A percentile compares a stretch with the other conserved stretches of the same genome.
Conservation (phyloP, 1,284 basidiomycete genomes). For the Ganoderma multipileum region DNA sequence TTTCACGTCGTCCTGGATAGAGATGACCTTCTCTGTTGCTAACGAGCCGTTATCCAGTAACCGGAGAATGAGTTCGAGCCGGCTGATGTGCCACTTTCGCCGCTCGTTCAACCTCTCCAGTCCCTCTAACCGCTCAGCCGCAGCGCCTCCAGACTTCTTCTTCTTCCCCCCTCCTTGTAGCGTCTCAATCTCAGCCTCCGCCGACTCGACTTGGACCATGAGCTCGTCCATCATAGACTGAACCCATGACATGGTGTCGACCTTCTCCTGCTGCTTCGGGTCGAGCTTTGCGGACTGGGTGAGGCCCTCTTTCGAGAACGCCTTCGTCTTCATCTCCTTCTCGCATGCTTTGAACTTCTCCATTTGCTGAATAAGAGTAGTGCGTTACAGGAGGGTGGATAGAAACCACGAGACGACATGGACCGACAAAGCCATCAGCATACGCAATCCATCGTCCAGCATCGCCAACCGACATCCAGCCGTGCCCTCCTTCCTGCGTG, state of each 20-base stretch:
- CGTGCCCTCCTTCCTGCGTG: conserved; percentile 24
- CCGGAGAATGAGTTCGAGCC: conserved; percentile 93
- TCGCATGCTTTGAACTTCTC: conserved; percentile 99
- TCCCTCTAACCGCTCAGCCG: conserved; percentile 79
- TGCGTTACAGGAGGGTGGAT: conserved; percentile 23
- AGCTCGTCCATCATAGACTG: conserved; percentile 92
- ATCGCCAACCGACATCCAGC: conserved; percentile 18
- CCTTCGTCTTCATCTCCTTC: conserved; percentile 99
- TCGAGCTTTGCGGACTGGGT: conserved; percentile 95
- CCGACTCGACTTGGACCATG: conserved; percentile 90
- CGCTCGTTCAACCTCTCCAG: conserved; percentile 94
- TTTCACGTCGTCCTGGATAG: conserved; percentile 92
- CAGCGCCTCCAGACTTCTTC: conserved; percentile 69
- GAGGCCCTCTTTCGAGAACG: conserved; percentile 98
- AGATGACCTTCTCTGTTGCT: conserved; percentile 80
- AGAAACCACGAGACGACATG: conserved; percentile 17
- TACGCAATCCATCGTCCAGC: conserved; percentile 16
- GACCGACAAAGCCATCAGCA: conserved; percentile 25
- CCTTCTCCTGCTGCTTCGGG: conserved; percentile 96
- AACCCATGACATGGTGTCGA: conserved; percentile 89
- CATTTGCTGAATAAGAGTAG: conserved; percentile 85
- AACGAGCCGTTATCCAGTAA: conserved; percentile 95
- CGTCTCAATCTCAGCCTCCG: conserved; percentile 96
- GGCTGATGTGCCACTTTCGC: conserved; percentile 93
- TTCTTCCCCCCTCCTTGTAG: conserved; percentile 86